phyloP scores from a whole-genome alignment of 169 alveolate genomes.

The Plasmodium blacklocki region DNA sequence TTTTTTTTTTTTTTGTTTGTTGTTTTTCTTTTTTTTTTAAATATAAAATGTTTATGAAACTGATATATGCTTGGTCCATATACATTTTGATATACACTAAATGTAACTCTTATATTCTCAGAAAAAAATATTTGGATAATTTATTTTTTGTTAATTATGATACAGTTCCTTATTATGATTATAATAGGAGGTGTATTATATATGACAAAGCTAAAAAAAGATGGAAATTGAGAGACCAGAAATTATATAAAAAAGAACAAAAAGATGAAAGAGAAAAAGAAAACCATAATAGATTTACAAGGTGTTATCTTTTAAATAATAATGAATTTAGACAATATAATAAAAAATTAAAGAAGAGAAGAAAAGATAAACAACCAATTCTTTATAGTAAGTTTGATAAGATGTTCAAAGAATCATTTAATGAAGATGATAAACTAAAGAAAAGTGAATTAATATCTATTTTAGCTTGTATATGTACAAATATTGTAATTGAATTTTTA shows the following conservation, averaged over 20 bases:
- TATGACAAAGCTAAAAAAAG: neutral
- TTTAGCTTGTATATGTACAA: constrained; percentile 71
- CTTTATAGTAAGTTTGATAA: constrained; percentile 29
- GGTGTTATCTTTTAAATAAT: neutral
- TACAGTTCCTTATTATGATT: neutral
- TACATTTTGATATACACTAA: constrained; percentile 31
- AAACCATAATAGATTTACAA: neutral
- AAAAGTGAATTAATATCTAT: constrained; percentile 55
- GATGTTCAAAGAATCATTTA: constrained; percentile 45
- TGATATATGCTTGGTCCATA: neutral
- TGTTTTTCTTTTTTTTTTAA: constrained; percentile 7
- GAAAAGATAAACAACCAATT: neutral
- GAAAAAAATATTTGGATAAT: constrained; percentile 31
- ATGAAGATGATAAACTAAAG: constrained; percentile 39
- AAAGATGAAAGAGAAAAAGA: neutral
- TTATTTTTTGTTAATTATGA: constrained; percentile 40
- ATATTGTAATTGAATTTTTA: constrained; percentile 56
- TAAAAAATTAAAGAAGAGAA: neutral
- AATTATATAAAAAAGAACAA: neutral
- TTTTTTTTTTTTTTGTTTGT: constrained; percentile 13
- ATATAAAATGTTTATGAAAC: constrained; percentile 39
- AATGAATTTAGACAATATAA: neutral
- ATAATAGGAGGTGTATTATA: no score
- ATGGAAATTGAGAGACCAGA: neutral
- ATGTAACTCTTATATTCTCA: constrained; percentile 47